phyloP scores from a whole-genome alignment of 2,329 filamentous ascomycete genomes.

The Lecanoromycetidae sp. region DNA sequence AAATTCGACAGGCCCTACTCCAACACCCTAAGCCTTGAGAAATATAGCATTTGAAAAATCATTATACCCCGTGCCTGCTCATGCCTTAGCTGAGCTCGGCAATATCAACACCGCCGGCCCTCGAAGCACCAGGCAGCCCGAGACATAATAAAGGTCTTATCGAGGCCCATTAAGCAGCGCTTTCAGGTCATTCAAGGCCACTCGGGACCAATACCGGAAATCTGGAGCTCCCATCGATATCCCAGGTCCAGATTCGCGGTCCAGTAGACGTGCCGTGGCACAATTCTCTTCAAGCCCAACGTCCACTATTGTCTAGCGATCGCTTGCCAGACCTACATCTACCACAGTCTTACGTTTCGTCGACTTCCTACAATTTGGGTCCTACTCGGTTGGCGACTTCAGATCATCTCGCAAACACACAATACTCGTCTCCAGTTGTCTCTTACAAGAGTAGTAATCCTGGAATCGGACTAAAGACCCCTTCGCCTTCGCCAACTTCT shows the following conservation, averaged over 20 bases:
- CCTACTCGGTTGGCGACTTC: slow-evolving; percentile 68
- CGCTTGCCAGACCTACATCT: slow-evolving; percentile 60
- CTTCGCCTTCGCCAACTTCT: slow-evolving; percentile 55
- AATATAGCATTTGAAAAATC: neutral
- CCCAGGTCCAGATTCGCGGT: slow-evolving; percentile 70
- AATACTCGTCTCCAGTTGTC: slow-evolving; percentile 40
- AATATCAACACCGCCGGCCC: no score
- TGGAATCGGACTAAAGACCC: slow-evolving; percentile 55
- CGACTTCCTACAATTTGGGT: slow-evolving; percentile 53
- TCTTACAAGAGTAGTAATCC: slow-evolving; percentile 39
- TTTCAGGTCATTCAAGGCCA: slow-evolving; percentile 21
- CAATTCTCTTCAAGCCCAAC: slow-evolving; percentile 53
- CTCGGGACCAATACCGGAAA: slow-evolving; percentile 56
- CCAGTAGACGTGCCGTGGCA: slow-evolving; percentile 58
- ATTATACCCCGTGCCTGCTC: no score
- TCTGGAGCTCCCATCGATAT: slow-evolving; percentile 85
- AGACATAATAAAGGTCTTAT: neutral
- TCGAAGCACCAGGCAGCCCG: no score
- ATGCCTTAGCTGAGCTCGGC: no score
- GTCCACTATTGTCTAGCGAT: slow-evolving; percentile 57
- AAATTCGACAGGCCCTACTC: no score
- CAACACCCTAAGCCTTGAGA: no score
- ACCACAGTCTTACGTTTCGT: slow-evolving; percentile 50
- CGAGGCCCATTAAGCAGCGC: neutral
- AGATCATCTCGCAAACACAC: slow-evolving; percentile 42